Evolutionary conservation across 352 stramenopile species (phyloP).

Genomic region (Aphanomyces euteiches): DNA sequence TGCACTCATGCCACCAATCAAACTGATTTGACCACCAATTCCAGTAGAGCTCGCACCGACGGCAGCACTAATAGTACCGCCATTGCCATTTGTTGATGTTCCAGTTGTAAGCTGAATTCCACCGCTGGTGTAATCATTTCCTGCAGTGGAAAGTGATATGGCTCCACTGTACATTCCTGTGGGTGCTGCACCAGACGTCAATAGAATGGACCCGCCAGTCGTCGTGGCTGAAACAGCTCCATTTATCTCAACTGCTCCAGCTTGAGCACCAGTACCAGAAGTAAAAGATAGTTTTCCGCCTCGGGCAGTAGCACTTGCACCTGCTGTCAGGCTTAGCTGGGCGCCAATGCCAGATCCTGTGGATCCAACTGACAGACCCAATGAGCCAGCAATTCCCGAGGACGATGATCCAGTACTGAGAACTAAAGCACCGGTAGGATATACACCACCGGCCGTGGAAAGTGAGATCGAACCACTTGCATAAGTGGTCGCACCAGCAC

Average conservation of each 20-base stretch:
- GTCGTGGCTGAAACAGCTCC: constrained; percentile 9
- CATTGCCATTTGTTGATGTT: constrained; percentile 17
- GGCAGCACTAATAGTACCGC: constrained; percentile 1
- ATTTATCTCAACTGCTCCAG: constrained; percentile 14
- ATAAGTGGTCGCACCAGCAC: constrained; percentile 21
- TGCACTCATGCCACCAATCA: constrained; percentile 3
- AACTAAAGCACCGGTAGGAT: constrained; percentile 14
- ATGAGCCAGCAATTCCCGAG: constrained; percentile 39
- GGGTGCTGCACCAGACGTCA: constrained; percentile 15
- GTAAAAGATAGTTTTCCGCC: constrained; percentile 21
- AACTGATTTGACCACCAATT: constrained; percentile 9
- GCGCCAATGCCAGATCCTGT: constrained; percentile 31
- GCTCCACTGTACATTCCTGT: constrained; percentile 11
- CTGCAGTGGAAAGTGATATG: constrained; percentile 19
- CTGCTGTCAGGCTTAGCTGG: constrained; percentile 32
- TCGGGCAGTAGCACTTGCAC: constrained; percentile 12
- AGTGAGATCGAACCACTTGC: constrained; percentile 23
- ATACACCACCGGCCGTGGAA: neutral
- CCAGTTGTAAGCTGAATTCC: constrained; percentile 43
- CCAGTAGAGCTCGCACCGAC: constrained; percentile 21
- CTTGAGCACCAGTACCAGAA: constrained; percentile 21
- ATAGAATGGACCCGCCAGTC: constrained; percentile 17
- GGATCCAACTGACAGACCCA: constrained; percentile 43
- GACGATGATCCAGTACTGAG: constrained; percentile 14
- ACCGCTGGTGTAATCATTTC: constrained; percentile 37